Conservation (phyloP, 352 stramenopile species). For the Paralagenidium karlingii region DNA sequence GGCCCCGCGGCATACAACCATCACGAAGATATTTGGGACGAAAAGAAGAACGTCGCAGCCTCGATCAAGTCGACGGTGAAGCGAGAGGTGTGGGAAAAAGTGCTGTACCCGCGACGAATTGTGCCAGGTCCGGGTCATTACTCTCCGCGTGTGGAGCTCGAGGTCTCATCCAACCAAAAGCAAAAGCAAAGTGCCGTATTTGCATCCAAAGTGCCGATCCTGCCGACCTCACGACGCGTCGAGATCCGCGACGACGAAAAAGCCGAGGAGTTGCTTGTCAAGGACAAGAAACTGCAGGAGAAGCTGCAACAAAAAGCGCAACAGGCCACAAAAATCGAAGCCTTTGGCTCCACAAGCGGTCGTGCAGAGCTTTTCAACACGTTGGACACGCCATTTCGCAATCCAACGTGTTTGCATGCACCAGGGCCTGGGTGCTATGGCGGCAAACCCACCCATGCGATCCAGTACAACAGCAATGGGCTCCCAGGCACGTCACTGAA, state of each 20-base stretch:
- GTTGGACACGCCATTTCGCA: conserved; percentile 36
- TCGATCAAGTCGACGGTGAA: conserved; percentile 59
- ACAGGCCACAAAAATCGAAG: conserved; percentile 22
- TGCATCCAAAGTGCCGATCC: conserved; percentile 60
- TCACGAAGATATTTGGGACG: conserved; percentile 43
- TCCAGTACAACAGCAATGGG: too few species aligned
- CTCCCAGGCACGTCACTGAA: too few species aligned
- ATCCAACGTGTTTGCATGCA: conserved; percentile 36
- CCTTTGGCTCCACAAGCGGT: conserved; percentile 58
- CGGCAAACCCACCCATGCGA: too few species aligned
- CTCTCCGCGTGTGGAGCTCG: too few species aligned
- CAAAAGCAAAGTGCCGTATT: conserved; percentile 51
- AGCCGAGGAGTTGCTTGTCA: conserved; percentile 41
- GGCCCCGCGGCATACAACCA: conserved; percentile 50
- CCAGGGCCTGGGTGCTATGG: conserved; percentile 50
- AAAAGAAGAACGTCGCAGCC: conserved; percentile 44
- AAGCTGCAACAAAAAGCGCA: conserved; percentile 9
- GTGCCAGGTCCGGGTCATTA: conserved; percentile 60
- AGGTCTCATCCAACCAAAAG: conserved; percentile 8
- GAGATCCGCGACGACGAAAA: conserved; percentile 38
- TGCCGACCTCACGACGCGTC: conserved; percentile 23
- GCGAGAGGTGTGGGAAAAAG: conserved; percentile 61
- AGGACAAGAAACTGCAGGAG: conserved; percentile 27
- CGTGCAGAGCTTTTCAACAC: conserved; percentile 39
- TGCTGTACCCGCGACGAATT: conserved; percentile 21